A percentile compares a stretch with the other conserved stretches of the same genome.
Conservation (phyloP, 2,329 filamentous ascomycete species). For the Alternaria postmessia region DNA sequence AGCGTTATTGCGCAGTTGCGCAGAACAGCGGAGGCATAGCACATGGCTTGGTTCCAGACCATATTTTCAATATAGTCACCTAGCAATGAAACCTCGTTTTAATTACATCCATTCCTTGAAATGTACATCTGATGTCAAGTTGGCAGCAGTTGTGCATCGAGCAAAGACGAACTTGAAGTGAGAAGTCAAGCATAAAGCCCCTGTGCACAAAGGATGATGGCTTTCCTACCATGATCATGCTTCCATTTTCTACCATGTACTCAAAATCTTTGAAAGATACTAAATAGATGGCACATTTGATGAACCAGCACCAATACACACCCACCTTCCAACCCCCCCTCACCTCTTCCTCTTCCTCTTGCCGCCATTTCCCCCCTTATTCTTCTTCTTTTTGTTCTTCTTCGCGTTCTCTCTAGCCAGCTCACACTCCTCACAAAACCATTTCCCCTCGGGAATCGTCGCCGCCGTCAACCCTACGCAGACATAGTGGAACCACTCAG, state of each 20-base stretch:
- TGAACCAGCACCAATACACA: background rate
- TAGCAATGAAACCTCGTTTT: background rate
- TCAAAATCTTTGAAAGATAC: background rate
- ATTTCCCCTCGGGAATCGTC: constrained; percentile 4
- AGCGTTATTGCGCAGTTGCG: background rate
- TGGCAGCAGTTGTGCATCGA: background rate
- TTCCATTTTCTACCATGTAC: background rate
- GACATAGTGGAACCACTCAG: constrained; percentile 8
- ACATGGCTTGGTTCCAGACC: background rate
- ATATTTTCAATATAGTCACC: background rate
- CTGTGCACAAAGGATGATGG: background rate
- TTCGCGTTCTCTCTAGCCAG: background rate
- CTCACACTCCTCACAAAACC: constrained; percentile 11
- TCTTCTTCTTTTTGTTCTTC: background rate
- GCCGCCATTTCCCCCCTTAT: background rate
- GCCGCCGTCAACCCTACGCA: constrained; percentile 7
- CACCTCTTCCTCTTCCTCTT: background rate
- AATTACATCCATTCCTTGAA: background rate
- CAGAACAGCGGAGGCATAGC: background rate
- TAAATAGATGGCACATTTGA: background rate
- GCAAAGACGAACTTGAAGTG: background rate
- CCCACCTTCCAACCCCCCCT: background rate
- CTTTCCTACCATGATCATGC: background rate
- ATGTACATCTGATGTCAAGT: background rate
- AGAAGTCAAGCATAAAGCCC: background rate